Evolutionary conservation across 768 basidiomycete species (phyloP).

Genomic region (Suillus bovinus): DNA sequence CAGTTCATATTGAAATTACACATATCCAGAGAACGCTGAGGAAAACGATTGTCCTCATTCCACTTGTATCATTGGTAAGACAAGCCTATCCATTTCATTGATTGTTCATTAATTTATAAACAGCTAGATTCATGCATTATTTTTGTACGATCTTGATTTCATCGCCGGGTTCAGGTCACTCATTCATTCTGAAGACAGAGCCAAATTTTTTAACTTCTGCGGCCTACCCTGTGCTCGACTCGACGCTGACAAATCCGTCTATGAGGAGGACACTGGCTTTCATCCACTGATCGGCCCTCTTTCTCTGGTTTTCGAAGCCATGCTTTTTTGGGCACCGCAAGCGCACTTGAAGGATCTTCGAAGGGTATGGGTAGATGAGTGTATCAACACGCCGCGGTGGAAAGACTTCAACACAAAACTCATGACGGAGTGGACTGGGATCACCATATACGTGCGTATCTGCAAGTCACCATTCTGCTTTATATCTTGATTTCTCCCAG

Average conservation of each 20-base stretch:
- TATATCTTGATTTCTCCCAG: constrained; percentile 24
- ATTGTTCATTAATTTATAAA: not conserved
- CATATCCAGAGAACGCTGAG: constrained; percentile 2
- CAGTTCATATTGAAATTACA: not conserved
- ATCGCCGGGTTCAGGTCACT: not conserved
- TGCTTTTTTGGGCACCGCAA: constrained; percentile 11
- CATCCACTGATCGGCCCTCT: not conserved
- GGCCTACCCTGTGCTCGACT: constrained; percentile 11
- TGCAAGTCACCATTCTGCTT: not conserved
- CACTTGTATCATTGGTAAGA: constrained; percentile 11
- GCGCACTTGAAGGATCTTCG: constrained; percentile 4
- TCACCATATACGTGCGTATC: constrained; percentile 45
- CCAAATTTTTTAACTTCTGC: constrained; percentile 14
- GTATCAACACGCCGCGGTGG: constrained; percentile 40
- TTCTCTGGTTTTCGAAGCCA: constrained; percentile 1
- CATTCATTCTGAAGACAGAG: constrained; percentile 9
- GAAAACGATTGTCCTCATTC: constrained; percentile 8
- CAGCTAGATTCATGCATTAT: constrained; percentile 6
- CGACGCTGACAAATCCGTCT: constrained; percentile 10
- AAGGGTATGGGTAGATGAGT: constrained; percentile 10
- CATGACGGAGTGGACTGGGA: constrained; percentile 47
- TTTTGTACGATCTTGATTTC: not conserved
- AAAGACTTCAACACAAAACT: constrained; percentile 40
- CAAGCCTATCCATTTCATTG: not conserved
- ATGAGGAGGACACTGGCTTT: constrained; percentile 2